A percentile compares a stretch with the other conserved stretches of the same genome.
These are phyloP conservation scores for Aspergillus cejpii DNA, from an alignment of 2,329 filamentous ascomycete species.

Conservation along the genomic window DNA sequence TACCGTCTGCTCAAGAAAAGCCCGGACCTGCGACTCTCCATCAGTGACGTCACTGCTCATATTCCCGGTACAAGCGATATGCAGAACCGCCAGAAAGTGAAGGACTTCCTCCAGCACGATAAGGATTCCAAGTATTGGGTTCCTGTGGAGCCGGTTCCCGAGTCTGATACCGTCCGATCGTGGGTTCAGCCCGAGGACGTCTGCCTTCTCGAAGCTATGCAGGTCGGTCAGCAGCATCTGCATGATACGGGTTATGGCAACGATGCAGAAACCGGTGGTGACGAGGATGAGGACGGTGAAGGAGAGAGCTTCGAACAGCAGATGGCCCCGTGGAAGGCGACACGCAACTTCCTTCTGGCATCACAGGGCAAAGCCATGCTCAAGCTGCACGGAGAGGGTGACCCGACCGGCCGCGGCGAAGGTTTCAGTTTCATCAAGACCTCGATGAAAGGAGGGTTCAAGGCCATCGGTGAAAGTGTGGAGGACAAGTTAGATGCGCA, in stretches of 20 bases:
- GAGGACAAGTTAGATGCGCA: constrained; percentile 82
- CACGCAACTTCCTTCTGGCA: constrained; percentile 91
- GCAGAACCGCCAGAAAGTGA: constrained; percentile 92
- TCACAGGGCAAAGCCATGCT: constrained; percentile 96
- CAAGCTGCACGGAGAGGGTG: constrained; percentile 85
- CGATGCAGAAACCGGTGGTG: constrained; percentile 59
- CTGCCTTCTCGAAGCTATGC: constrained; percentile 91
- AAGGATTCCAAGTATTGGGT: constrained; percentile 85
- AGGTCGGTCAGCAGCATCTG: constrained; percentile 84
- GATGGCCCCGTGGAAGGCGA: constrained; percentile 92
- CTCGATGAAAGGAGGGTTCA: constrained; percentile 97
- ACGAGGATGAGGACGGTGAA: constrained; percentile 59
- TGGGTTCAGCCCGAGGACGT: constrained; percentile 96
- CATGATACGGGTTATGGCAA: constrained; percentile 81
- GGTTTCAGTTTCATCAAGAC: constrained; percentile 97
- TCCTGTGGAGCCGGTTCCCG: constrained; percentile 68
- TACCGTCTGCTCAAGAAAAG: constrained; percentile 81
- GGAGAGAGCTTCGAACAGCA: constrained; percentile 75
- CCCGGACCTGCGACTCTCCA: constrained; percentile 59
- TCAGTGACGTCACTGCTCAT: constrained; percentile 84
- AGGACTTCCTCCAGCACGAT: constrained; percentile 89
- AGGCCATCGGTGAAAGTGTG: constrained; percentile 79
- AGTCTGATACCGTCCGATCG: constrained; percentile 69
- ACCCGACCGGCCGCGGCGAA: constrained; percentile 86
- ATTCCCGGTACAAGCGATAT: constrained; percentile 90